Base-by-base conservation (phyloP, 805 yeast genomes). In the Saccharomycopsis selenospora region DNA sequence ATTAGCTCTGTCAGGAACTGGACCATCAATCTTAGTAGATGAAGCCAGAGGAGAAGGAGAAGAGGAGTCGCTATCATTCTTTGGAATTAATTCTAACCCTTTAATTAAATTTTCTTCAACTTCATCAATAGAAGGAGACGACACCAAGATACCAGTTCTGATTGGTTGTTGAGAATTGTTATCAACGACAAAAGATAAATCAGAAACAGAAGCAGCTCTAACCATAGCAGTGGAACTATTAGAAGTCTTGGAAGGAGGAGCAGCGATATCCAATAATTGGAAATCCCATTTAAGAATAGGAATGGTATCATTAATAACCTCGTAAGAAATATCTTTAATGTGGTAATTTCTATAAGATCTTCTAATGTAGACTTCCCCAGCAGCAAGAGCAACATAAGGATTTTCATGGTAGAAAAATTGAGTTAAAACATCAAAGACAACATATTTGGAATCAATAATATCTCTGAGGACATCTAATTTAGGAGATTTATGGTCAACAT, bases 271-370 rank as follows among this genome's bases (percentile, higher is more conserved):
- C 64, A 80, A 85, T 58, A 90, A 71, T 66, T 84, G 87, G 76
- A 90, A 90, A 58, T 78, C 78, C 95, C 96, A 90, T 55, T 86
- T 83, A 53, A 89, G 76, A 48, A 85, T 75, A 36, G 97, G 95
- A 10, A 52, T 51, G 36, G 44, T 36, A n/a, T 42, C 47, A 26
- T 52, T 46, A 13, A 49, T 53, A 45, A 76, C 65, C 14, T 57
- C 49, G 61, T 87, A 86, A 47, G 71, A 69, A 47, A 95, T 76
- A 55, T 82, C 84, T 48, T 86, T 82, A 53, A 93, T 82, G 36
- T 88, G 82, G 70, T 95, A 93, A 33, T 98, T 98, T 61, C 98
- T 81, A 73, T 90, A 93, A 41, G 98, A 95, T 66, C 99, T 84
- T 66, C 98, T 84, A 52, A 90, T 82, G 66, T 93, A 93, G 51